A percentile compares a stretch with the other conserved stretches of the same genome.
Conservation (phyloP, 306 rosid genomes). For the Vigna hirtella region DNA sequence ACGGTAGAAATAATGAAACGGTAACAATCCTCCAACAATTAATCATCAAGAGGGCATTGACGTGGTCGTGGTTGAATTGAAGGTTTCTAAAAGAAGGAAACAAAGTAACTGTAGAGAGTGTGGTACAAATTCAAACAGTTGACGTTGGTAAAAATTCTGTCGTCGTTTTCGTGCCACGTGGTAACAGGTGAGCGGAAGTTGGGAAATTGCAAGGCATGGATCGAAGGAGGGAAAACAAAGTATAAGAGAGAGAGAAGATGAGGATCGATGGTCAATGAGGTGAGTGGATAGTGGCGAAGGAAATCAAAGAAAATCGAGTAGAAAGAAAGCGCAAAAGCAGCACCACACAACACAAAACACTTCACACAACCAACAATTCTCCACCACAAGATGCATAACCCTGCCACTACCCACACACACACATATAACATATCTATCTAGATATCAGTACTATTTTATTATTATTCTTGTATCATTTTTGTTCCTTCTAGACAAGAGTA, state of each 20-base stretch:
- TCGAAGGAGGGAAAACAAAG: not conserved
- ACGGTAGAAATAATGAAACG: too few species aligned
- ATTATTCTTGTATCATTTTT: too few species aligned
- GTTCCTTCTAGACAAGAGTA: not conserved
- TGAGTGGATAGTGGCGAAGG: not conserved
- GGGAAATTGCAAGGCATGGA: not conserved
- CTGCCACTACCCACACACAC: constrained; percentile 30
- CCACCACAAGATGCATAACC: constrained; percentile 58
- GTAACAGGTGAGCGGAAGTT: constrained; percentile 34
- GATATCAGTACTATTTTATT: not conserved
- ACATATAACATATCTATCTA: not conserved
- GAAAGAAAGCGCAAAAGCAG: constrained; percentile 35
- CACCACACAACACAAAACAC: constrained; percentile 47
- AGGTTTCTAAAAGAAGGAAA: too few species aligned
- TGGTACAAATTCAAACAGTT: not conserved
- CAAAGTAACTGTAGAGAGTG: too few species aligned
- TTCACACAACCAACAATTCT: constrained; percentile 47
- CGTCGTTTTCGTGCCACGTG: constrained; percentile 36
- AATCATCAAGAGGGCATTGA: too few species aligned
- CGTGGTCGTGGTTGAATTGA: too few species aligned
- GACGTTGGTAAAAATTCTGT: not conserved
- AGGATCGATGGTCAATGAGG: constrained; percentile 27
- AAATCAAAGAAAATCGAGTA: not conserved
- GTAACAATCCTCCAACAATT: too few species aligned
- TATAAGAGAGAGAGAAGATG: not conserved